Evolutionary conservation across 345 rosid species (phyloP).

Genomic region (Luvunga scandens): DNA sequence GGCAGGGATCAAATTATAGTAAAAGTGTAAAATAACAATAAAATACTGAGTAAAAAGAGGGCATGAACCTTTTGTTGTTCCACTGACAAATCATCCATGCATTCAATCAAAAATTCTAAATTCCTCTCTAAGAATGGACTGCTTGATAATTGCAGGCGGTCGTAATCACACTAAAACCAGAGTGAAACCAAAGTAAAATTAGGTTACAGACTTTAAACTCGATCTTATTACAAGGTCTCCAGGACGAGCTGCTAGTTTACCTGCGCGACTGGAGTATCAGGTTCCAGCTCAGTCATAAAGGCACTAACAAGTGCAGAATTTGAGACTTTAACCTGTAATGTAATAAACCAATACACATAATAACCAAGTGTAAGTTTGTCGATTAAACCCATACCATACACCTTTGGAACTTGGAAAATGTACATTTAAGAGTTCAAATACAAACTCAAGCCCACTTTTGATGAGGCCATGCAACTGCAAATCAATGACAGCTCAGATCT

Average conservation of each 20-base stretch:
- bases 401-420: neutral
- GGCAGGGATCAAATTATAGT: slow-evolving; percentile 6
- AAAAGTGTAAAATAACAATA: neutral
- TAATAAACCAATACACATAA: slow-evolving; percentile 4
- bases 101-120: slow-evolving; percentile 91
- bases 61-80: slow-evolving; percentile 89
- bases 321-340: slow-evolving; percentile 85
- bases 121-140: slow-evolving; percentile 84
- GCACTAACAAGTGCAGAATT: slow-evolving; percentile 98
- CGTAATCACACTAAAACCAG: slow-evolving; percentile 75
- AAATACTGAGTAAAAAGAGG: slow-evolving; percentile 5
- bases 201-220: neutral
- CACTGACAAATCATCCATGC: slow-evolving; percentile 91
- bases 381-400: neutral
- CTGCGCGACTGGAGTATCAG: slow-evolving; percentile 86
- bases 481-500: neutral
- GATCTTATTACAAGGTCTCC: neutral
- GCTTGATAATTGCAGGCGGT: slow-evolving; percentile 80
- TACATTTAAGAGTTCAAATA: neutral
- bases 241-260: slow-evolving; percentile 29
- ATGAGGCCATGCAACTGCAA: neutral
- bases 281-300: slow-evolving; percentile 93
- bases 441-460: neutral
- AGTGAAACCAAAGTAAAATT: neutral
- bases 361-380: neutral